Evolutionary conservation across 176 grass and related monocot species (phyloP).

Genomic region (Oryza meridionalis): DNA sequence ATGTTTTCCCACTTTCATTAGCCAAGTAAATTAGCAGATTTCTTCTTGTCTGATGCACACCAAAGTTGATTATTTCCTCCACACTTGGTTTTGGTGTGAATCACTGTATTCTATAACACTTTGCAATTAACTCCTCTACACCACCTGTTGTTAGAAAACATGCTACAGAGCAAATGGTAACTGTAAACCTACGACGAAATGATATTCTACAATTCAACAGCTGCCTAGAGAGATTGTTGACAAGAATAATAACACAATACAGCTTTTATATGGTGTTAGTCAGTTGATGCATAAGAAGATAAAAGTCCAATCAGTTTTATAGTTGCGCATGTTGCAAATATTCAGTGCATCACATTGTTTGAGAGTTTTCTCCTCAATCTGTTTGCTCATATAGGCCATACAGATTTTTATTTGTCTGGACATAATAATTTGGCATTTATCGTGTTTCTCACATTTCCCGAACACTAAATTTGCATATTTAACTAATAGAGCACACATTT

Average conservation of each 20-base stretch:
- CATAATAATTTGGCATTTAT: slow-evolving; percentile 9
- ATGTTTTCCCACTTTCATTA: slow-evolving; percentile 26
- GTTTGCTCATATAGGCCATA: slow-evolving; percentile 8
- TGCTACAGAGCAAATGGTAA: background rate
- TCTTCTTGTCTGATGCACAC: slow-evolving; percentile 23
- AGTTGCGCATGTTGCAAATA: background rate
- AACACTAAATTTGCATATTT: background rate
- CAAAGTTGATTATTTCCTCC: slow-evolving; percentile 2
- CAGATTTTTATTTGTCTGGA: background rate
- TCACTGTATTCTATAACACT: slow-evolving; percentile 18
- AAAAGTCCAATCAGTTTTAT: slow-evolving; percentile 15
- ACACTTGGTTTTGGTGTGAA: background rate
- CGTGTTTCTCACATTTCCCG: background rate
- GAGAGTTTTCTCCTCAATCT: background rate
- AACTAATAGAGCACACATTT: background rate
- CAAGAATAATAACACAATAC: slow-evolving; percentile 9
- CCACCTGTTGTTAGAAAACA: slow-evolving; percentile 7
- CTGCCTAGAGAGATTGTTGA: background rate
- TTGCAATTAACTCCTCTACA: background rate
- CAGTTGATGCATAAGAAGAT: background rate
- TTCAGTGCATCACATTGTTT: background rate
- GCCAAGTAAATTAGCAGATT: slow-evolving; percentile 21
- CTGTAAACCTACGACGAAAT: slow-evolving; percentile 15
- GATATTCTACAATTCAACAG: slow-evolving; percentile 8
- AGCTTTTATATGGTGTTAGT: slow-evolving; percentile 26